Conservation (phyloP, 768 basidiomycete species). For the Leccinum subgranulosum region DNA sequence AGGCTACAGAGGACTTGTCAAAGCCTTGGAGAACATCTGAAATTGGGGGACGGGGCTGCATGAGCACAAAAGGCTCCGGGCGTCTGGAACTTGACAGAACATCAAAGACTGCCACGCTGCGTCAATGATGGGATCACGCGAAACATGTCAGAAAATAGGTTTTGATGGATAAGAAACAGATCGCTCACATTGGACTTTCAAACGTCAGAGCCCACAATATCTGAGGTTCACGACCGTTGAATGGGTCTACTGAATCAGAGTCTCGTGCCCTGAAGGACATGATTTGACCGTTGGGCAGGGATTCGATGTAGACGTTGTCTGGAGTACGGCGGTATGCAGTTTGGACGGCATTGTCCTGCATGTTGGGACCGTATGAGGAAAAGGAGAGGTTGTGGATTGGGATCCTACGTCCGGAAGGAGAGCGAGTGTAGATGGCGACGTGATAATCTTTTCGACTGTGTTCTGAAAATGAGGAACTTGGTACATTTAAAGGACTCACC, state of each 20-base stretch:
- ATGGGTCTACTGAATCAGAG: conserved; percentile 25
- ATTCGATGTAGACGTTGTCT: conserved; percentile 79
- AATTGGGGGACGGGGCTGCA: conserved; percentile 80
- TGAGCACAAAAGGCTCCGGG: conserved; percentile 71
- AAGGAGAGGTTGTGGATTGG: conserved; percentile 82
- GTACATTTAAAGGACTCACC: conserved; percentile 38
- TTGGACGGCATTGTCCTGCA: conserved; percentile 74
- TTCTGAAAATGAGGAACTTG: conserved; percentile 1
- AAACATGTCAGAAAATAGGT: background rate
- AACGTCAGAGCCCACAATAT: conserved; percentile 62
- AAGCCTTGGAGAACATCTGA: conserved; percentile 63
- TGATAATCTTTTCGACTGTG: conserved; percentile 68
- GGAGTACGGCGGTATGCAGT: conserved; percentile 69
- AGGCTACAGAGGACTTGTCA: conserved; percentile 32
- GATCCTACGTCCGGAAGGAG: conserved; percentile 33
- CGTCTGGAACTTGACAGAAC: conserved; percentile 50
- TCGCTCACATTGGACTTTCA: conserved; percentile 62
- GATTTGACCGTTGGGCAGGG: conserved; percentile 74
- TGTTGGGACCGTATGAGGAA: conserved; percentile 92
- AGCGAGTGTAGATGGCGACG: conserved; percentile 73
- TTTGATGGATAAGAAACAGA: background rate
- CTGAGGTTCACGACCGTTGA: conserved; percentile 33
- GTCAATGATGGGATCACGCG: background rate
- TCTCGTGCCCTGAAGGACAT: conserved; percentile 61
- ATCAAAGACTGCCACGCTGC: conserved; percentile 82